These are phyloP conservation scores for Penicillium sp. DNA, from an alignment of 2,329 filamentous ascomycete genomes.

Conservation along the genomic window DNA sequence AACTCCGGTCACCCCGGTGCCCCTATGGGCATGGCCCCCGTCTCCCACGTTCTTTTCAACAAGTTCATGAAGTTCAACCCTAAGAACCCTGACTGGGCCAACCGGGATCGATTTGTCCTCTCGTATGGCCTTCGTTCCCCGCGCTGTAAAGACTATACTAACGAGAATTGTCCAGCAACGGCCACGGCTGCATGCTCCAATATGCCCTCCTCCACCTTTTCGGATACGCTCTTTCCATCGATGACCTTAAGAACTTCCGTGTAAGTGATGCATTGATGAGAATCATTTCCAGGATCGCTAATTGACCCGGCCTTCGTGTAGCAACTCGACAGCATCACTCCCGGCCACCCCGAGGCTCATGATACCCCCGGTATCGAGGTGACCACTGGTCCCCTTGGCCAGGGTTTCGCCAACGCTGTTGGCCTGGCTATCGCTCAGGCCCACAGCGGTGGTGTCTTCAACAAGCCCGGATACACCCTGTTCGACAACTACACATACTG, in stretches of 20 bases:
- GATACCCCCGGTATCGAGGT: constrained; percentile 98
- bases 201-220: constrained; percentile 98
- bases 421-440: constrained; percentile 96
- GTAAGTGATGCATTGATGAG: constrained; percentile 60
- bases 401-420: constrained; percentile 96
- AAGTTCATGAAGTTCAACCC: constrained; percentile 99
- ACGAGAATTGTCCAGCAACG: constrained; percentile 69
- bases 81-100: constrained; percentile 96
- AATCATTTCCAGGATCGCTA: neutral
- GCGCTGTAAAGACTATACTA: constrained; percentile 15
- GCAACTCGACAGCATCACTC: constrained; percentile 80
- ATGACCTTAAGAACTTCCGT: constrained; percentile 96
- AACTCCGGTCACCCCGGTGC: constrained; percentile 99
- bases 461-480: constrained; percentile 91
- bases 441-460: constrained; percentile 88
- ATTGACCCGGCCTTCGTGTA: constrained; percentile 32
- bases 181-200: constrained; percentile 99
- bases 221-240: constrained; percentile 82
- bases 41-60: constrained; percentile 96
- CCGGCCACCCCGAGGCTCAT: constrained; percentile 94
- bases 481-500: constrained; percentile 96
- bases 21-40: constrained; percentile 95
- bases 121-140: constrained; percentile 70
- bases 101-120: constrained; percentile 98
- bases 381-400: constrained; percentile 95